These are phyloP conservation scores for Citrullus amarus DNA, from an alignment of 306 rosid genomes.

Conservation along the genomic window DNA sequence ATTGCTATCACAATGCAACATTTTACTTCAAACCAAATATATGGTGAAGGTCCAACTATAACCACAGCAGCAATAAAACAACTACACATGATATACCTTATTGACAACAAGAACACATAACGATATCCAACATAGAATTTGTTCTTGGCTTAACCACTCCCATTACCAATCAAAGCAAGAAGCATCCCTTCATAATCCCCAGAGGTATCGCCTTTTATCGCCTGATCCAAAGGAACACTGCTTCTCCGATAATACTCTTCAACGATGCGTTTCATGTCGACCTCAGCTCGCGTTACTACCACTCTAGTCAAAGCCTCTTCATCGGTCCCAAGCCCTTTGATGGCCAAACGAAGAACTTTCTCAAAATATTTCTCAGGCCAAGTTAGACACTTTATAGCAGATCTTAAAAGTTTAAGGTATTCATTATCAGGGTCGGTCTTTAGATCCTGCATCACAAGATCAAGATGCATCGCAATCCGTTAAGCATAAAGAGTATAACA, in stretches of 20 bases:
- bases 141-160: not conserved
- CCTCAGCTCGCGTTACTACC: slow-evolving; percentile 22
- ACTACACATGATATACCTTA: not conserved
- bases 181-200: slow-evolving; percentile 24
- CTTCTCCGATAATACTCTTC: slow-evolving; percentile 23
- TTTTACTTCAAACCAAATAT: not conserved
- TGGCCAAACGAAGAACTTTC: slow-evolving; percentile 19
- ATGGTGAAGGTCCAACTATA: not conserved
- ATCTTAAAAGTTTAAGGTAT: slow-evolving; percentile 19
- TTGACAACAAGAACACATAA: not conserved
- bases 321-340: slow-evolving; percentile 25
- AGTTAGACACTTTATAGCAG: slow-evolving; percentile 17
- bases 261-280: slow-evolving; percentile 14
- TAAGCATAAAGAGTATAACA: not conserved
- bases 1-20: not conserved
- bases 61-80: not conserved
- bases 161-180: slow-evolving; percentile 16
- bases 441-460: slow-evolving; percentile 10
- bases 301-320: slow-evolving; percentile 28
- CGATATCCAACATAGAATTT: not conserved
- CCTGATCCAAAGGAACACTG: slow-evolving; percentile 14
- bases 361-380: slow-evolving; percentile 22
- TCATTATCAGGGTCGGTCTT: slow-evolving; percentile 18
- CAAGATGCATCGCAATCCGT: not conserved
- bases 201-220: slow-evolving; percentile 19